Conservation (phyloP, 352 stramenopile species). For the Globisporangium nunn region DNA sequence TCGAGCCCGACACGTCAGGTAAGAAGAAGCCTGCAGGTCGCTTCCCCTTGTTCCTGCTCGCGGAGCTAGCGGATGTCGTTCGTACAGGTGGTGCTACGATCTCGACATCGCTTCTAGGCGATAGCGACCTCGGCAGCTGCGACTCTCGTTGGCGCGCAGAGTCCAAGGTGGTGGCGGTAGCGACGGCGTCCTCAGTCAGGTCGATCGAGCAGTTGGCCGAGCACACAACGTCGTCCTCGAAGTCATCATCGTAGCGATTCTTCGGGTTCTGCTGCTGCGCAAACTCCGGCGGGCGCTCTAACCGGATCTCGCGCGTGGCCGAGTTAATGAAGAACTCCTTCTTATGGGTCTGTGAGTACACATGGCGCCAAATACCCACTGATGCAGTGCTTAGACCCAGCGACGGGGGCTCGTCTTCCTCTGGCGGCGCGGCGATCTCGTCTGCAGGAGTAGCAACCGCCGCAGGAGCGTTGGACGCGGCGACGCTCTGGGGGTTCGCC, state of each 20-base stretch:
- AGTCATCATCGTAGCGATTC: conserved; percentile 42
- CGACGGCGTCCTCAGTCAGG: conserved; percentile 8
- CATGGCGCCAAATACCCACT: conserved; percentile 60
- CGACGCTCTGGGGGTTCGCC: conserved; percentile 26
- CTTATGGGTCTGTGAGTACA: conserved; percentile 51
- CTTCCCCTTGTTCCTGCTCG: conserved; percentile 25
- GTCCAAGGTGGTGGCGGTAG: background rate
- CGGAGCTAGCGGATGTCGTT: conserved; percentile 8
- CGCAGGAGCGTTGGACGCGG: conserved; percentile 12
- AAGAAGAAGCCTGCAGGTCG: conserved; percentile 32
- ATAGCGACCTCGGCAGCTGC: background rate
- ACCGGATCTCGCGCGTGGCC: conserved; percentile 61
- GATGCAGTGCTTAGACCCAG: conserved; percentile 9
- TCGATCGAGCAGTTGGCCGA: conserved; percentile 11
- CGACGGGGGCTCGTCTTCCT: conserved; percentile 2
- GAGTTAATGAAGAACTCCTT: conserved; percentile 80
- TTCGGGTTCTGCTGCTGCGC: conserved; percentile 46
- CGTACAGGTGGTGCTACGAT: conserved; percentile 10
- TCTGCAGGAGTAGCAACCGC: conserved; percentile 1
- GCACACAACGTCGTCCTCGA: conserved; percentile 18
- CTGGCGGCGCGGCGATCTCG: conserved; percentile 3
- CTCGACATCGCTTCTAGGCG: conserved; percentile 11
- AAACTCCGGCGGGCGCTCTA: conserved; percentile 40
- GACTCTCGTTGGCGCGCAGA: background rate
- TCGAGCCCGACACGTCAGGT: conserved; percentile 25